Evolutionary conservation across 2,329 filamentous ascomycete species (phyloP).

Genomic region (Ascocoryne sarcoides): DNA sequence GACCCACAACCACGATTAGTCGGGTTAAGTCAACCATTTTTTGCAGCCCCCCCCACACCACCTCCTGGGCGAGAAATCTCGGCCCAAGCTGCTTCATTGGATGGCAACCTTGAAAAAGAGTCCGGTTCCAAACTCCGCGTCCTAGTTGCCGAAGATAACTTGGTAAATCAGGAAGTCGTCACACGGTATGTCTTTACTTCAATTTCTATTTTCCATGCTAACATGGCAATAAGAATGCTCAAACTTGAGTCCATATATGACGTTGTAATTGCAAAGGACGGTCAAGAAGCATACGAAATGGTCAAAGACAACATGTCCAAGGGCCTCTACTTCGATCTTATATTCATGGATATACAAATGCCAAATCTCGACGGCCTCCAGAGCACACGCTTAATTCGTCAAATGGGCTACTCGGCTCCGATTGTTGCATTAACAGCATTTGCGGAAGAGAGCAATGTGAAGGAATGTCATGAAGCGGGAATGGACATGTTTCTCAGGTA

Average conservation of each 20-base stretch:
- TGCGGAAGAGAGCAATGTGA: slow-evolving; percentile 80
- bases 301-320: slow-evolving; percentile 76
- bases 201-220: slow-evolving; percentile 39
- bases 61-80: slow-evolving; percentile 30
- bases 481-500: slow-evolving; percentile 76
- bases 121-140: slow-evolving; percentile 61
- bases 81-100: slow-evolving; percentile 56
- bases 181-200: slow-evolving; percentile 34
- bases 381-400: slow-evolving; percentile 73
- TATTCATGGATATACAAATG: slow-evolving; percentile 96
- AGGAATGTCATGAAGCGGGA: slow-evolving; percentile 77
- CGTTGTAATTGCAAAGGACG: slow-evolving; percentile 78
- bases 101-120: slow-evolving; percentile 52
- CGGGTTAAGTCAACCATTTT: slow-evolving; percentile 77
- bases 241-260: slow-evolving; percentile 77
- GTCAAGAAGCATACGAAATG: slow-evolving; percentile 78
- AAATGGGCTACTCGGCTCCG: slow-evolving; percentile 78
- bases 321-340: slow-evolving; percentile 68
- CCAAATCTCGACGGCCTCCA: slow-evolving; percentile 85
- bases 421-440: slow-evolving; percentile 90
- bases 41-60: slow-evolving; percentile 31
- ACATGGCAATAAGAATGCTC: slow-evolving; percentile 51
- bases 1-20: slow-evolving; percentile 71
- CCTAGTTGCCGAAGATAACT: slow-evolving; percentile 75
- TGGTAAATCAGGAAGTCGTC: slow-evolving; percentile 53